Evolutionary conservation across 2,329 filamentous ascomycete genomes (phyloP).

Genomic region (Scytalidium lignicola): DNA sequence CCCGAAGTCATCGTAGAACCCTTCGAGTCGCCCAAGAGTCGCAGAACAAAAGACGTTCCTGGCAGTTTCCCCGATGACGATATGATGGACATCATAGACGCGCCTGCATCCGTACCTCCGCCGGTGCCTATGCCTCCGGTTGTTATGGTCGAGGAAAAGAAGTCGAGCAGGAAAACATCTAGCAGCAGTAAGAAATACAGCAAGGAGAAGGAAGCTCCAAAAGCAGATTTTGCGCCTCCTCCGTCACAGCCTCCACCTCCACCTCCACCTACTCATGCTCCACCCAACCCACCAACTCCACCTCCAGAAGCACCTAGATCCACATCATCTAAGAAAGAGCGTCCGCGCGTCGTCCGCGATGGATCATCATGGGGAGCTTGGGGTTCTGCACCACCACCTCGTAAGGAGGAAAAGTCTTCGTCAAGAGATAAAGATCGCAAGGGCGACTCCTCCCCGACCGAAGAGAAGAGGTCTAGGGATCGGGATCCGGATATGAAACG

Average conservation of each 20-base stretch:
- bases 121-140: slow-evolving; percentile 32
- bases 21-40: slow-evolving; percentile 30
- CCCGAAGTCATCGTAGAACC: slow-evolving; percentile 27
- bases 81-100: slow-evolving; percentile 43
- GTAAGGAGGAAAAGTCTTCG: slow-evolving; percentile 28
- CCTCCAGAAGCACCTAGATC: slow-evolving; percentile 52
- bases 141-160: slow-evolving; percentile 27
- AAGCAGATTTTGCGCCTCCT: slow-evolving; percentile 3
- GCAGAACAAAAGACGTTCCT: slow-evolving; percentile 44
- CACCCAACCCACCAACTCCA: slow-evolving; percentile 41
- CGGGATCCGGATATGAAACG: slow-evolving; percentile 44
- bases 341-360: slow-evolving; percentile 67
- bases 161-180: slow-evolving; percentile 34
- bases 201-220: slow-evolving; percentile 13
- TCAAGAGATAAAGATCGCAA: slow-evolving; percentile 22
- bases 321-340: slow-evolving; percentile 66
- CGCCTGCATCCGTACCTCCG: not conserved
- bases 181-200: slow-evolving; percentile 27
- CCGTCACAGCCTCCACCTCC: slow-evolving; percentile 30
- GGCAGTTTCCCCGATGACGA: slow-evolving; percentile 42
- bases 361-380: slow-evolving; percentile 71
- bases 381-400: slow-evolving; percentile 48
- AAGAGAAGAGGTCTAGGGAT: slow-evolving; percentile 40
- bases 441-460: slow-evolving; percentile 14
- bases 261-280: slow-evolving; percentile 31